Evolutionary conservation across 495 filamentous ascomycete species (phyloP).

Genomic region (Parathielavia hyrcaniae): DNA sequence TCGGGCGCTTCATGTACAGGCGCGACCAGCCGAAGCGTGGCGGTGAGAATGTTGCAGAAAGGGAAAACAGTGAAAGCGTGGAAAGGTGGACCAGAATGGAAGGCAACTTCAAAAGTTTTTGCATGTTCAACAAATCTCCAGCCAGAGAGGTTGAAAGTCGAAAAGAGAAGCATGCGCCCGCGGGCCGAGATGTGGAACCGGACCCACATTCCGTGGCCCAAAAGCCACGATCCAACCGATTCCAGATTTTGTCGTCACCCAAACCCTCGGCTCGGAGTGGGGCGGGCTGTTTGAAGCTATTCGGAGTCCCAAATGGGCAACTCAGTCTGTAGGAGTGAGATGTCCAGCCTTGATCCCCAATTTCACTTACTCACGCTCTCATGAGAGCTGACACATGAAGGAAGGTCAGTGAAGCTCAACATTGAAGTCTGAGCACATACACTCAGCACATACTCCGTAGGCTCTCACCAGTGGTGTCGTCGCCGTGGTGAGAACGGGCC

Average conservation of each 20-base stretch:
- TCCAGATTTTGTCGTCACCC: neutral
- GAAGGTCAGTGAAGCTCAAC: too few species aligned
- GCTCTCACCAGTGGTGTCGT: too few species aligned
- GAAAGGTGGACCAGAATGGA: neutral
- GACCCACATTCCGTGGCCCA: constrained; percentile 1
- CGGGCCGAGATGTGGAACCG: constrained; percentile 2
- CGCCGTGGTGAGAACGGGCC: too few species aligned
- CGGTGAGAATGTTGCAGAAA: neutral
- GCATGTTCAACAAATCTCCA: too few species aligned
- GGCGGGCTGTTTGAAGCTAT: constrained; percentile 1
- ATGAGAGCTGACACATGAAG: too few species aligned
- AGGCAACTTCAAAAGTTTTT: neutral
- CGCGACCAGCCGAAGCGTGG: neutral
- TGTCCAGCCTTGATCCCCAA: neutral
- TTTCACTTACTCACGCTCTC: too few species aligned
- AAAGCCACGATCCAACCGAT: neutral
- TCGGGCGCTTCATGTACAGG: neutral
- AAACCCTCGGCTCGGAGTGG: constrained; percentile 2
- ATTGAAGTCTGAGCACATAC: too few species aligned
- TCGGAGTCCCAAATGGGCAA: constrained; percentile 5
- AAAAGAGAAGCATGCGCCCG: neutral
- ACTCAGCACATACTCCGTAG: too few species aligned
- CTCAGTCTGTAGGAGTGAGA: neutral
- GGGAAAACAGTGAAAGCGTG: neutral
- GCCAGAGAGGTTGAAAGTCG: too few species aligned